Conservation (phyloP, 2,329 filamentous ascomycete species). For the Diaporthe citrichinensis region DNA sequence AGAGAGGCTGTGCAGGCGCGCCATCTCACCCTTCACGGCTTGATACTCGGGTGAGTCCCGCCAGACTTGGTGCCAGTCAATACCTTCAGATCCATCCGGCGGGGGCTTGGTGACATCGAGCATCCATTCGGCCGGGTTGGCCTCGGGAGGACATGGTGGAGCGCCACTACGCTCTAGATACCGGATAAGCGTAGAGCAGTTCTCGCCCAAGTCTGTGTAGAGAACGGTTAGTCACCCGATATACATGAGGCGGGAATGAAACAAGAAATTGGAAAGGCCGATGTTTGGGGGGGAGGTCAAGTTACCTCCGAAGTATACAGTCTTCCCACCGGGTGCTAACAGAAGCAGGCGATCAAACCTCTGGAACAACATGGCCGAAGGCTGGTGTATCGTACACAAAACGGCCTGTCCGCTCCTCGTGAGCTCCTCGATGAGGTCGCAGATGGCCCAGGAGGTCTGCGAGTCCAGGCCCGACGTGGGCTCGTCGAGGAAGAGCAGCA, state of each 20-base stretch:
- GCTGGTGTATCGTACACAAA: slow-evolving; percentile 3
- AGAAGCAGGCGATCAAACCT: slow-evolving; percentile 6
- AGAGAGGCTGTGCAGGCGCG: background rate
- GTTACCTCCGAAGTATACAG: slow-evolving; percentile 7
- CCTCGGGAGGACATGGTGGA: background rate
- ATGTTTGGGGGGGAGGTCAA: background rate
- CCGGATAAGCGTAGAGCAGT: slow-evolving; percentile 3
- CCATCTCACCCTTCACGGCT: background rate
- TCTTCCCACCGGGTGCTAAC: background rate
- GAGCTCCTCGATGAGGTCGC: background rate
- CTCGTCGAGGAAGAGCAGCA: slow-evolving; percentile 71
- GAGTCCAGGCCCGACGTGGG: slow-evolving; percentile 67
- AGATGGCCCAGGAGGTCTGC: slow-evolving; percentile 68
- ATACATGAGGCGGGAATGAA: background rate
- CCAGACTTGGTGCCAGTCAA: slow-evolving; percentile 14
- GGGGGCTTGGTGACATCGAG: background rate
- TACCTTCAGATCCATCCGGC: background rate
- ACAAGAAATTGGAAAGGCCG: background rate
- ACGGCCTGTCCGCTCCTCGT: background rate
- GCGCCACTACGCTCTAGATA: background rate
- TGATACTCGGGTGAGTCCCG: background rate
- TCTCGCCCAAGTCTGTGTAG: background rate
- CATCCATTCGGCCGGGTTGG: slow-evolving; percentile 13
- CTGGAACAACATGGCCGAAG: background rate
- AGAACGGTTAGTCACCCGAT: background rate